These are phyloP conservation scores for Trichoderma cornu-damae DNA, from an alignment of 2,329 filamentous ascomycete genomes.

Conservation along the genomic window DNA sequence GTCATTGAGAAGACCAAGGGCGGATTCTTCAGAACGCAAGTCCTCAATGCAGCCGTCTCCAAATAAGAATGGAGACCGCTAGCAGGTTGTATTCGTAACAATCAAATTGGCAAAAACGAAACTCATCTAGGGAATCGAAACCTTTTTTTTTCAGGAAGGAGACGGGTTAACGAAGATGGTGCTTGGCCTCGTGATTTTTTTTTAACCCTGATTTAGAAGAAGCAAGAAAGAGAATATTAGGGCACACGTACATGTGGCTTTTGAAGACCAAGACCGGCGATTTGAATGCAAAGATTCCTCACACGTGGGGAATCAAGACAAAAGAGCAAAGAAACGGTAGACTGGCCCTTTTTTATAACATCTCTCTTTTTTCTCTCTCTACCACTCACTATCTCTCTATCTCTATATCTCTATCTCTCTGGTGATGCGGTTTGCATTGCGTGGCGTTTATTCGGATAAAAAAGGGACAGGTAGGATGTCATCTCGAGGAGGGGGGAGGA, in stretches of 20 bases:
- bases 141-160: not conserved
- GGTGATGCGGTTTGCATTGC: constrained; percentile 39
- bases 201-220: not conserved
- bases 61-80: constrained; percentile 30
- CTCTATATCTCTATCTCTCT: constrained; percentile 22
- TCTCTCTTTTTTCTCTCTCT: constrained; percentile 12
- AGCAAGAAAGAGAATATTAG: not conserved
- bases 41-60: constrained; percentile 66
- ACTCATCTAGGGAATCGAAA: constrained; percentile 3
- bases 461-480: constrained; percentile 31
- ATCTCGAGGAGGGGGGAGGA: constrained; percentile 12
- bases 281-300: not conserved
- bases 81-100: constrained; percentile 5
- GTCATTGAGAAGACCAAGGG: constrained; percentile 99
- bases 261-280: not conserved
- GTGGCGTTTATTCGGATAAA: constrained; percentile 33
- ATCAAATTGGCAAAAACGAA: constrained; percentile 11
- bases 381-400: too few relatives aligned
- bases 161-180: not conserved
- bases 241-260: not conserved
- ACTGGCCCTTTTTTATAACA: constrained; percentile 14
- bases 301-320: not conserved
- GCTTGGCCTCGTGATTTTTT: not conserved
- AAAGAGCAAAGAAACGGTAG: constrained; percentile 16
- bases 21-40: constrained; percentile 96